Evolutionary conservation across 2,329 filamentous ascomycete genomes (phyloP), one percentile per base, ranked within the genome.

Genomic region (Phialophora macrospora): DNA sequence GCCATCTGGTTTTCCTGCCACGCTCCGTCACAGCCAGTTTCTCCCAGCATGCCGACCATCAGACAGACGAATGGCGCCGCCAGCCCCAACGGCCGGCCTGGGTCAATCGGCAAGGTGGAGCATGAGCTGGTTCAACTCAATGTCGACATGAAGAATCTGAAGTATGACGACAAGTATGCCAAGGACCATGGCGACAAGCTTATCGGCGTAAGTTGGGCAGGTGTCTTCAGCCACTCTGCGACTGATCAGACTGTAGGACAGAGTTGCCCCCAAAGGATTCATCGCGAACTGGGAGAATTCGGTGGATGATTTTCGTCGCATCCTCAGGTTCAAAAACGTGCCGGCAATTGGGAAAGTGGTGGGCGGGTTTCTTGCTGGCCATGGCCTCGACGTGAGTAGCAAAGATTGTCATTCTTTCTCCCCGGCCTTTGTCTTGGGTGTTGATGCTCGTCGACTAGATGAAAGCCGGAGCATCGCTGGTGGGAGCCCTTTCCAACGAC

Each of bases 111-210:
- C 20, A 52, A 28, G 14, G 6, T 52, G 49, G 22, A 52, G 24
- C 22, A 52, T 52, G 49, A 52, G 20, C 49, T 52, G 12, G 22
- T 52, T 28, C 49, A 52, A 52, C 26, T 52, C 20, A 52, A 52
- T 26, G 22, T 52, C 20, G 49, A 52, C 22, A 52, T 52, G 49
- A 52, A 52, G 8, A 52, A 52, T 24, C 26, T 52, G 20, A 52
- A 52, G n/a, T 52, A 52, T 28, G 24, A 52, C 24, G 24, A 52
- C 49, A 52, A 52, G 49, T 52, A 52, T 52, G 49, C 49, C 7
- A 52, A 28, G 17, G 28, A 24, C 22, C 49, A 52, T 28, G 49
- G 49, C 49, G 49, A 52, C 24, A 52, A 52, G 49, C 49, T 52
- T 28, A 52, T 52, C 24, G 49, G 49, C 12, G 49, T 52, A 28